phyloP scores from a whole-genome alignment of 2,329 filamentous ascomycete species.

The Pyricularia sp. region DNA sequence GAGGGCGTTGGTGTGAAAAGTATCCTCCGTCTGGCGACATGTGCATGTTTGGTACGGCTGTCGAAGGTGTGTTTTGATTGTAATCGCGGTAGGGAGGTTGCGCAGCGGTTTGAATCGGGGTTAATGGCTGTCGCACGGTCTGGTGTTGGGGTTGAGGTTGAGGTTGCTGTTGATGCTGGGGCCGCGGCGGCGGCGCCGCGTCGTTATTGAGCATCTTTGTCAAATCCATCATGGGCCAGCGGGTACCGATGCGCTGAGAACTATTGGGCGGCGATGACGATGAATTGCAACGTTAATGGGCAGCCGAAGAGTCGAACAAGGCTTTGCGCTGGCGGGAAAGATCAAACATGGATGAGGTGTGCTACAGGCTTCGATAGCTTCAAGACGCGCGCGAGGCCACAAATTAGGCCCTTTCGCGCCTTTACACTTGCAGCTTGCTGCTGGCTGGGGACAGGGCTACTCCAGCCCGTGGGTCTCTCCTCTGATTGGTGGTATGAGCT shows the following conservation, averaged over 20 bases:
- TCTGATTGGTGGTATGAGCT: not conserved
- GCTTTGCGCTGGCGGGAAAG: not conserved
- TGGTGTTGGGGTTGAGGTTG: conserved; percentile 12
- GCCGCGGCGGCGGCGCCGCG: conserved; percentile 21
- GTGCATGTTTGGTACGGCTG: conserved; percentile 27
- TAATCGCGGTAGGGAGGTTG: conserved; percentile 40
- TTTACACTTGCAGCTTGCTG: not conserved
- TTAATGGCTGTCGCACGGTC: conserved; percentile 17
- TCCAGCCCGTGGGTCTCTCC: not conserved
- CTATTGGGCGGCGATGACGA: not conserved
- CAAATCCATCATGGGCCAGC: conserved; percentile 31
- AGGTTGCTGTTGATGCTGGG: conserved; percentile 13
- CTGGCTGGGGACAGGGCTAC: not conserved
- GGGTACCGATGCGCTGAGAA: not conserved
- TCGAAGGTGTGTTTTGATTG: conserved; percentile 30
- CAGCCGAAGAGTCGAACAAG: not conserved
- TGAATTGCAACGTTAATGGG: not conserved
- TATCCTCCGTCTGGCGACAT: conserved; percentile 30
- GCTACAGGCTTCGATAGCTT: conserved; percentile 1
- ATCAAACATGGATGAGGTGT: not conserved
- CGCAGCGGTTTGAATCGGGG: conserved; percentile 26
- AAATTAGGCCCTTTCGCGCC: not conserved
- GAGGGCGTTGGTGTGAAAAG: conserved; percentile 10
- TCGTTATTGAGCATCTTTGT: conserved; percentile 42
- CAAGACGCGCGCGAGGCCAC: not conserved